These are phyloP conservation scores for Apiospora aurea DNA, from an alignment of 2,329 filamentous ascomycete genomes.

Conservation along the genomic window DNA sequence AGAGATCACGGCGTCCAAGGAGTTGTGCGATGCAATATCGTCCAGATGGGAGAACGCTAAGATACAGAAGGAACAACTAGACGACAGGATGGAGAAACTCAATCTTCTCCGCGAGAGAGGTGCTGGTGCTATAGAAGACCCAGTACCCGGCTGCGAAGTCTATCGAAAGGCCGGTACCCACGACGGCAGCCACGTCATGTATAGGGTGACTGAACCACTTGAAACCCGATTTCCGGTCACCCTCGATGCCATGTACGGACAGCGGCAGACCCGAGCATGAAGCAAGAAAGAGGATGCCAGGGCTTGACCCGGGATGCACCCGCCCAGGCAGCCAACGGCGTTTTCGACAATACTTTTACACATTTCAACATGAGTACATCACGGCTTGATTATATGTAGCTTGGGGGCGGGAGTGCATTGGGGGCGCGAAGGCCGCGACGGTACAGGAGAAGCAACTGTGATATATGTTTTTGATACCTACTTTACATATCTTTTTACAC, in stretches of 20 bases:
- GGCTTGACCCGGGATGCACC: neutral
- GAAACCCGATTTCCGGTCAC: conserved; percentile 22
- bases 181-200: conserved; percentile 11
- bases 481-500: neutral
- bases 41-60: conserved; percentile 1
- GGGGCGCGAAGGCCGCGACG: neutral
- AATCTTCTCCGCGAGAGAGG: conserved; percentile 11
- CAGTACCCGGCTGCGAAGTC: conserved; percentile 19
- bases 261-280: neutral
- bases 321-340: too few relatives aligned
- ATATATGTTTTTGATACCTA: conserved; percentile 4
- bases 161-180: neutral
- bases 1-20: conserved; percentile 21
- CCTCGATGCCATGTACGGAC: conserved; percentile 21
- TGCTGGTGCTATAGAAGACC: neutral
- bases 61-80: conserved; percentile 8
- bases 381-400: neutral
- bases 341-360: neutral
- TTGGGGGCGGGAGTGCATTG: neutral
- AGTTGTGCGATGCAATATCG: conserved; percentile 19
- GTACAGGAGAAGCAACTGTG: neutral
- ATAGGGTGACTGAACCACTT: conserved; percentile 14
- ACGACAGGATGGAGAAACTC: conserved; percentile 22
- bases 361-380: neutral
- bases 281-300: neutral